Evolutionary conservation across 2,329 filamentous ascomycete genomes (phyloP).

Genomic region (Lachnellula cervina): DNA sequence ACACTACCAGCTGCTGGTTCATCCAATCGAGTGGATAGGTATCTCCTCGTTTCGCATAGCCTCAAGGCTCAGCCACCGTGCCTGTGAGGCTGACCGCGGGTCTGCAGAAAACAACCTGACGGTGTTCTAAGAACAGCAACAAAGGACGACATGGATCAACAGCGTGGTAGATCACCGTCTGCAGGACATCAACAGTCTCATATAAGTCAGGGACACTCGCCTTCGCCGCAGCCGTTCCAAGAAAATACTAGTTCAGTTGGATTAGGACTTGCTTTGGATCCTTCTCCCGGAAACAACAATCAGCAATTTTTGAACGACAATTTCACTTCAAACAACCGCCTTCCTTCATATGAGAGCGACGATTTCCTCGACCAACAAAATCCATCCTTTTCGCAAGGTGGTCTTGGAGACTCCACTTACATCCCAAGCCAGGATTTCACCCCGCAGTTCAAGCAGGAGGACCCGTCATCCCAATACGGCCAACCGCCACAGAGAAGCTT

Average conservation of each 20-base stretch:
- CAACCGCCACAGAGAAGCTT: constrained; percentile 45
- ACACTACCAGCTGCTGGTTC: constrained; percentile 2
- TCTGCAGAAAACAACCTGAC: constrained; percentile 20
- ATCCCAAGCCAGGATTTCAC: constrained; percentile 25
- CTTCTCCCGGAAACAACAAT: constrained; percentile 38
- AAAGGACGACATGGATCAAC: constrained; percentile 45
- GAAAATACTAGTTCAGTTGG: constrained; percentile 45
- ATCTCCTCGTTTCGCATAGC: constrained; percentile 26
- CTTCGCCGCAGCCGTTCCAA: constrained; percentile 49
- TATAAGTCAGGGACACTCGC: constrained; percentile 66
- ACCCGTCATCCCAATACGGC: constrained; percentile 30
- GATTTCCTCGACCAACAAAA: constrained; percentile 42
- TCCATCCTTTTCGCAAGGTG: constrained; percentile 25
- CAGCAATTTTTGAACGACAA: constrained; percentile 43
- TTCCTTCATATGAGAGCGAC: constrained; percentile 32
- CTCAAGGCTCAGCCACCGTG: constrained; percentile 29
- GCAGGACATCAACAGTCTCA: constrained; percentile 50
- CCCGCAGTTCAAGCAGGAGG: constrained; percentile 32
- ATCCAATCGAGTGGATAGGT: constrained; percentile 11
- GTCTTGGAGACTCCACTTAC: constrained; percentile 23
- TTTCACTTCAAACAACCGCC: constrained; percentile 29
- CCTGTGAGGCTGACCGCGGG: constrained; percentile 23
- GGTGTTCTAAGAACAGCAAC: constrained; percentile 32
- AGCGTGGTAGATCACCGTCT: constrained; percentile 59
- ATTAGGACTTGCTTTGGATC: constrained; percentile 55